Conservation (phyloP, 306 rosid genomes). For the Dryas alaskensis region DNA sequence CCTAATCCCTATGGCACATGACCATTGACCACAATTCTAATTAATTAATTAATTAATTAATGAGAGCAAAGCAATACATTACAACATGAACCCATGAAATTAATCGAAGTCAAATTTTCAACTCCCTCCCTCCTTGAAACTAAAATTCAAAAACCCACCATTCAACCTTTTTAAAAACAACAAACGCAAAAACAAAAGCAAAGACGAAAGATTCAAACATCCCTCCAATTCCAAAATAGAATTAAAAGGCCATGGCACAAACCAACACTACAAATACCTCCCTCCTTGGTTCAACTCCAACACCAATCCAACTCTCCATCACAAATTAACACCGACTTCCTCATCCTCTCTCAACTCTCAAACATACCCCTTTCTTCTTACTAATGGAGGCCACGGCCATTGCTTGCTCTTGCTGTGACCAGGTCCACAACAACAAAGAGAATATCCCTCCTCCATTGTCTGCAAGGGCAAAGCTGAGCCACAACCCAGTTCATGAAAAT, state of each 20-base stretch:
- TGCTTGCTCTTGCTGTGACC: not conserved
- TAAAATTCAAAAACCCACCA: not conserved
- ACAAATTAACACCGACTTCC: not conserved
- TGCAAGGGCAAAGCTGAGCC: not conserved
- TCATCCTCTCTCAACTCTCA: not conserved
- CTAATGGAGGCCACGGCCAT: not conserved
- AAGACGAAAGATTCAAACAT: not conserved
- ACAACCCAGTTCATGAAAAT: not conserved
- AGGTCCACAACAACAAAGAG: constrained; percentile 1
- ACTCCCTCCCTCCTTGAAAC: not conserved
- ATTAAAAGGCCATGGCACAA: not conserved
- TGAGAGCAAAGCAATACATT: no score
- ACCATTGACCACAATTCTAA: no score
- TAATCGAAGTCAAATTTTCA: not conserved
- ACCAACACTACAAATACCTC: constrained; percentile 1
- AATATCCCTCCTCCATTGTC: not conserved
- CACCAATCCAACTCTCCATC: no score
- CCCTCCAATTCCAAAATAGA: not conserved
- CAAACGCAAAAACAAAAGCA: not conserved
- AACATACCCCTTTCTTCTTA: not conserved
- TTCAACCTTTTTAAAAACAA: not conserved
- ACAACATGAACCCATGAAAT: no score
- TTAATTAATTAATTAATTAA: no score
- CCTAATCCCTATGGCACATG: no score
- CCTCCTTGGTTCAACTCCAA: no score